Evolutionary conservation across 768 basidiomycete genomes (phyloP).

Genomic region (Gymnopilus dilepis): DNA sequence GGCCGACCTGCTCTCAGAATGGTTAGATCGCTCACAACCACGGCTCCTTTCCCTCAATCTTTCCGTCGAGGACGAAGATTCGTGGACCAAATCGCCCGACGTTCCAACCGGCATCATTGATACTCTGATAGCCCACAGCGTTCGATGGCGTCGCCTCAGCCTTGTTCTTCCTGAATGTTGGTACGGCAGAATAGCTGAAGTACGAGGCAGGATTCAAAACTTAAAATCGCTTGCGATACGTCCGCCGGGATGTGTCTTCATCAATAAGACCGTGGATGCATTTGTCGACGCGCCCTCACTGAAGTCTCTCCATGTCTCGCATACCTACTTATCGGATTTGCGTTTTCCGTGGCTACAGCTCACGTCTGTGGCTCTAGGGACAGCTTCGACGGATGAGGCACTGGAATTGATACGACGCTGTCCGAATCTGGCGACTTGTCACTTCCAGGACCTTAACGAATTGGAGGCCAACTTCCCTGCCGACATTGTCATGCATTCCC

Average conservation of each 20-base stretch:
- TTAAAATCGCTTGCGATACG: conserved; percentile 6
- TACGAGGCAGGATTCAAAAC: conserved; percentile 4
- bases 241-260: conserved; percentile 1
- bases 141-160: conserved; percentile 8
- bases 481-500: conserved; percentile 2
- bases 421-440: conserved; percentile 8
- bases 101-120: conserved; percentile 10
- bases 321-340: conserved; percentile 8
- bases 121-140: conserved; percentile 3
- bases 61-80: conserved; percentile 7
- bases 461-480: conserved; percentile 6
- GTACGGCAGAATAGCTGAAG: not conserved
- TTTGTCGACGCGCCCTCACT: conserved; percentile 11
- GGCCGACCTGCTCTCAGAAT: not conserved
- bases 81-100: conserved; percentile 3
- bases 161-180: conserved; percentile 13
- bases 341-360: conserved; percentile 13
- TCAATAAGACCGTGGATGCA: not conserved
- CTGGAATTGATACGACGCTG: conserved; percentile 14
- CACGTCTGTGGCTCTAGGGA: not conserved
- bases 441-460: conserved; percentile 7
- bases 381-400: conserved; percentile 13
- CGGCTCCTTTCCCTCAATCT: conserved; percentile 7
- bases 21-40: conserved; percentile 1
- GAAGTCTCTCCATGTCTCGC: not conserved